Evolutionary conservation across 2,329 filamentous ascomycete species (phyloP).

Genomic region (Colletotrichum camelliae): DNA sequence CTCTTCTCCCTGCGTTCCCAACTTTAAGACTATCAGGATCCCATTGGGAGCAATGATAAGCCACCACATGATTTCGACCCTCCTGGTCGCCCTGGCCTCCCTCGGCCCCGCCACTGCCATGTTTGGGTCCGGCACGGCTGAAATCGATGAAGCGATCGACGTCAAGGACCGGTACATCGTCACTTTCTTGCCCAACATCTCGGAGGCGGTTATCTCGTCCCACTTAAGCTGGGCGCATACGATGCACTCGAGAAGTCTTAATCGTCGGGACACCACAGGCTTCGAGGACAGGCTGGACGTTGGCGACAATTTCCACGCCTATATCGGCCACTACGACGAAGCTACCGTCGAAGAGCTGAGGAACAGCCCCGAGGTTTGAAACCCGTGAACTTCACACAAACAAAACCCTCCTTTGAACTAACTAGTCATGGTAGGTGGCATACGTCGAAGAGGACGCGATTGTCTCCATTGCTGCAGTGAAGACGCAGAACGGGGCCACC

Average conservation of each 20-base stretch:
- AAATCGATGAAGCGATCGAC: neutral
- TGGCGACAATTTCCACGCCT: slow-evolving; percentile 41
- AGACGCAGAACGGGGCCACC: slow-evolving; percentile 38
- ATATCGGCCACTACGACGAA: slow-evolving; percentile 48
- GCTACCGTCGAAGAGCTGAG: slow-evolving; percentile 43
- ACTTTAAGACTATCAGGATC: neutral
- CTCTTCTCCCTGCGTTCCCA: neutral
- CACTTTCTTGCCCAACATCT: slow-evolving; percentile 26
- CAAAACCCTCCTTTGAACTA: neutral
- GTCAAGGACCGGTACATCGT: neutral
- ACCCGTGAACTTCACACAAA: neutral
- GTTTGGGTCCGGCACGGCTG: neutral
- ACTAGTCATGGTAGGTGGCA: neutral
- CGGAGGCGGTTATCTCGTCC: slow-evolving; percentile 33
- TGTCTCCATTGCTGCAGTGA: slow-evolving; percentile 1
- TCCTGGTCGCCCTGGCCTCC: neutral
- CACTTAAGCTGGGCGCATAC: slow-evolving; percentile 40
- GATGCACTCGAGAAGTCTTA: slow-evolving; percentile 40
- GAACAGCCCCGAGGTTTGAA: slow-evolving; percentile 33
- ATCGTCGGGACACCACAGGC: slow-evolving; percentile 36
- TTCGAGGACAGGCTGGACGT: slow-evolving; percentile 46
- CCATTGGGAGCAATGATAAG: neutral
- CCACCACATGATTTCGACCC: neutral
- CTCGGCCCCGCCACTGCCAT: neutral
- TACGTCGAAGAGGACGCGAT: slow-evolving; percentile 7